These are phyloP conservation scores for Acer saccharum DNA, from an alignment of 345 rosid species.

Conservation along the genomic window DNA sequence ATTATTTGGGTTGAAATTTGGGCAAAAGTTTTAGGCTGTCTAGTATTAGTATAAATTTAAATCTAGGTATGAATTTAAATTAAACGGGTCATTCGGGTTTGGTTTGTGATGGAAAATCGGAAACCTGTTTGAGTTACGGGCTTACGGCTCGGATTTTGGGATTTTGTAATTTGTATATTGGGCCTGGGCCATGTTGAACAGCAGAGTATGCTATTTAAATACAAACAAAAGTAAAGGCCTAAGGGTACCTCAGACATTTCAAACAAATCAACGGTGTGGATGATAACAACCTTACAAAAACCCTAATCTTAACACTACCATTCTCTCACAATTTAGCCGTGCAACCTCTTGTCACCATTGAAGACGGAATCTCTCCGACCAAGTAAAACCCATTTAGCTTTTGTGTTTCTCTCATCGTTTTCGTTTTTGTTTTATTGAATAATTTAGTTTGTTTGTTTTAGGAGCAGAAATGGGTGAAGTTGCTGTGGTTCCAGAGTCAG, in stretches of 20 bases:
- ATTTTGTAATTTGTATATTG: no score
- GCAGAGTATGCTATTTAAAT: no score
- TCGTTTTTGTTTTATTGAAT: background rate
- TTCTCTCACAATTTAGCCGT: background rate
- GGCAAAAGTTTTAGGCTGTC: no score
- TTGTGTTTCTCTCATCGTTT: background rate
- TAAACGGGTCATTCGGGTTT: no score
- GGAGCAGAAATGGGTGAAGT: slow-evolving; percentile 33
- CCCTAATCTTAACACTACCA: background rate
- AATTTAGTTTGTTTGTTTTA: background rate
- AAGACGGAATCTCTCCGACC: background rate
- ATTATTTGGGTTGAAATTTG: no score
- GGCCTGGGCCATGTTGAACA: no score
- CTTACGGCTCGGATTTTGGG: no score
- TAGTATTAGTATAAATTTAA: no score
- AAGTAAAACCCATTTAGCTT: background rate
- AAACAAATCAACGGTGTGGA: background rate
- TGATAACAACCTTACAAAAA: background rate
- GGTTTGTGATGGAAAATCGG: no score
- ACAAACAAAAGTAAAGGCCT: no score
- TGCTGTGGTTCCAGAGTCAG: slow-evolving; percentile 71
- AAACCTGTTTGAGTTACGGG: no score
- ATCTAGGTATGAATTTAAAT: no score
- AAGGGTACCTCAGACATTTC: background rate
- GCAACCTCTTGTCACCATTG: background rate